Percentiles rank a stretch among this genome's conserved stretches.
These are phyloP conservation scores for Xerocomellus amylosporus DNA, from an alignment of 768 basidiomycete genomes.

Conservation along the genomic window DNA sequence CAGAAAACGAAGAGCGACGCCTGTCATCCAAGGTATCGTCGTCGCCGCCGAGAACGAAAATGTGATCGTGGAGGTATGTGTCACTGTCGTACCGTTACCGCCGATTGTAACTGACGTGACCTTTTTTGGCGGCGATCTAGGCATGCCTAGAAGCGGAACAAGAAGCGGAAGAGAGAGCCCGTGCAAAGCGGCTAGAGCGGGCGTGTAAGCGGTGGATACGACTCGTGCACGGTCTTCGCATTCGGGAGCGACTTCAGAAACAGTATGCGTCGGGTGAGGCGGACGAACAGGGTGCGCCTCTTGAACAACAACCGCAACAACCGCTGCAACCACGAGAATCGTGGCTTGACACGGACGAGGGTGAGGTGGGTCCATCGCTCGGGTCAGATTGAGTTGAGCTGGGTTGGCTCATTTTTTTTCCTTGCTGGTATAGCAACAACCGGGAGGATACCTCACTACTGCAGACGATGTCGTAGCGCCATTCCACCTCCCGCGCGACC, in stretches of 20 bases:
- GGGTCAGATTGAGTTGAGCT: background rate
- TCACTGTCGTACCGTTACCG: conserved; percentile 5
- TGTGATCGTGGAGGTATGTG: conserved; percentile 67
- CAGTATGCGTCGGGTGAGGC: conserved; percentile 53
- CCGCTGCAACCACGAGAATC: conserved; percentile 9
- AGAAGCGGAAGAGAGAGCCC: conserved; percentile 72
- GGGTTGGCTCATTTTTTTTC: conserved; percentile 20
- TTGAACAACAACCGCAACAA: conserved; percentile 1
- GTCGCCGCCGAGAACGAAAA: conserved; percentile 78
- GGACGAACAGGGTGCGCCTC: background rate
- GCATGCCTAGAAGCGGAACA: conserved; percentile 84
- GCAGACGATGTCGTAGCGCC: conserved; percentile 73
- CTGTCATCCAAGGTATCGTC: conserved; percentile 83
- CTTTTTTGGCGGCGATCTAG: conserved; percentile 39
- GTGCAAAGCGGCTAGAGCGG: conserved; percentile 70
- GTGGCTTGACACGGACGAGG: conserved; percentile 22
- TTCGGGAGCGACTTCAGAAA: conserved; percentile 76
- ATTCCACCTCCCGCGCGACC: conserved; percentile 64
- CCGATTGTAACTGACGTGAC: conserved; percentile 7
- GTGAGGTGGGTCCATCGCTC: conserved; percentile 20
- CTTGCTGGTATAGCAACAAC: conserved; percentile 14
- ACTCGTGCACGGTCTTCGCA: conserved; percentile 83
- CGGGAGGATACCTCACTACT: conserved; percentile 63
- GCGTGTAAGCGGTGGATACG: conserved; percentile 86
- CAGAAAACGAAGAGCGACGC: conserved; percentile 84